phyloP scores from a whole-genome alignment of 176 grass and related monocot genomes.

The Alloteropsis semialata region DNA sequence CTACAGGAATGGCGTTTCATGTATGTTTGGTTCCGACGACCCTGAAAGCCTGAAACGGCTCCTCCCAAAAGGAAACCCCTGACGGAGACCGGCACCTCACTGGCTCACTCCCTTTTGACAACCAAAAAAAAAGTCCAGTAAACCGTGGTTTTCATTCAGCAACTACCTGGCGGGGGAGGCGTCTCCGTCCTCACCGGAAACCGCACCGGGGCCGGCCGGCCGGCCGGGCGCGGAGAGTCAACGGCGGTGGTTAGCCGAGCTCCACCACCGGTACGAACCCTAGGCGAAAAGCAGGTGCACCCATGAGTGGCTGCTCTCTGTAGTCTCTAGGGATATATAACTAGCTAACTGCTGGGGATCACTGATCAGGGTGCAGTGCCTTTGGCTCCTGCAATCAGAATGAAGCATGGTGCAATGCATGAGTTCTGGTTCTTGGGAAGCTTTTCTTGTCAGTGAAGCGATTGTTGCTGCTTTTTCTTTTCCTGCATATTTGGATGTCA shows the following conservation, averaged over 20 bases:
- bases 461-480: not conserved
- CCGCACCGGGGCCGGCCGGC: not conserved
- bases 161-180: conserved; percentile 34
- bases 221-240: not conserved
- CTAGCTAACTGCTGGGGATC: not conserved
- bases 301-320: not conserved
- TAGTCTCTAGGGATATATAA: not conserved
- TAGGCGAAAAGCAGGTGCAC: not conserved
- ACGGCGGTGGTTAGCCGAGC: conserved; percentile 18
- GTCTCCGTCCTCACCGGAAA: conserved; percentile 43
- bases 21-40: not conserved
- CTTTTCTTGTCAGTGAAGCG: not conserved
- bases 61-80: not conserved
- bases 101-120: not conserved
- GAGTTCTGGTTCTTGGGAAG: not conserved
- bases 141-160: conserved; percentile 32
- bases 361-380: not conserved
- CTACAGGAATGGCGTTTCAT: not conserved
- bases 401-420: not conserved
- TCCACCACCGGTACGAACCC: not conserved
- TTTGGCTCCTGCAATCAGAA: not conserved
- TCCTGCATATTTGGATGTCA: not conserved
- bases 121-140: conserved; percentile 18
- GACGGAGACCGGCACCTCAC: conserved; percentile 10
- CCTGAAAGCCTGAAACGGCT: not conserved